Conservation (phyloP, 2,329 filamentous ascomycete genomes). For the Penicillium sp. region DNA sequence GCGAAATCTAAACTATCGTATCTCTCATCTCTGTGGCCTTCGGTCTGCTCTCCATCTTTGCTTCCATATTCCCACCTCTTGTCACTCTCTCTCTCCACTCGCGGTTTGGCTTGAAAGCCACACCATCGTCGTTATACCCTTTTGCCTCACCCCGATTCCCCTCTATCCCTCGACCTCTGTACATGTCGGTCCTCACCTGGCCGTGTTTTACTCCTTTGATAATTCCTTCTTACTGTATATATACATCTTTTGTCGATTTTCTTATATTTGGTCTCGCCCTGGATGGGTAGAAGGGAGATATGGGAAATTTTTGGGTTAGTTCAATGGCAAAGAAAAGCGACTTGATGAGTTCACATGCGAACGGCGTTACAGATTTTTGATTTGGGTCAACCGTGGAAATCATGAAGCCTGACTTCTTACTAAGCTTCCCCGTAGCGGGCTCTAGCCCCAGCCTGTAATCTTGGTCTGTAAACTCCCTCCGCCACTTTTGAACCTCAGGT, state of each 20-base stretch:
- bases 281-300: slow-evolving; percentile 20
- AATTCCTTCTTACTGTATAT: slow-evolving; percentile 25
- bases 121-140: slow-evolving; percentile 13
- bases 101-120: slow-evolving; percentile 12
- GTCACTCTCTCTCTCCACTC: slow-evolving; percentile 18
- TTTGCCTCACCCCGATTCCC: slow-evolving; percentile 1
- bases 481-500: slow-evolving; percentile 1
- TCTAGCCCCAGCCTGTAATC: not conserved
- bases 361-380: not conserved
- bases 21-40: not conserved
- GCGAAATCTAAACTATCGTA: slow-evolving; percentile 58
- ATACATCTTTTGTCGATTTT: slow-evolving; percentile 18
- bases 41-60: not conserved
- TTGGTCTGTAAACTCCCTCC: not conserved
- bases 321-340: slow-evolving; percentile 17
- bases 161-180: slow-evolving; percentile 14
- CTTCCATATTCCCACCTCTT: slow-evolving; percentile 3
- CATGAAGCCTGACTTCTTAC: not conserved
- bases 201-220: slow-evolving; percentile 11
- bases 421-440: not conserved
- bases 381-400: not conserved
- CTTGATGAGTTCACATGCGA: not conserved
- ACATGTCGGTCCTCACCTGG: slow-evolving; percentile 18
- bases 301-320: slow-evolving; percentile 11
- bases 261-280: slow-evolving; percentile 16